Evolutionary conservation across 2,329 filamentous ascomycete species (phyloP).

Genomic region (Zymoseptoria crescenta): DNA sequence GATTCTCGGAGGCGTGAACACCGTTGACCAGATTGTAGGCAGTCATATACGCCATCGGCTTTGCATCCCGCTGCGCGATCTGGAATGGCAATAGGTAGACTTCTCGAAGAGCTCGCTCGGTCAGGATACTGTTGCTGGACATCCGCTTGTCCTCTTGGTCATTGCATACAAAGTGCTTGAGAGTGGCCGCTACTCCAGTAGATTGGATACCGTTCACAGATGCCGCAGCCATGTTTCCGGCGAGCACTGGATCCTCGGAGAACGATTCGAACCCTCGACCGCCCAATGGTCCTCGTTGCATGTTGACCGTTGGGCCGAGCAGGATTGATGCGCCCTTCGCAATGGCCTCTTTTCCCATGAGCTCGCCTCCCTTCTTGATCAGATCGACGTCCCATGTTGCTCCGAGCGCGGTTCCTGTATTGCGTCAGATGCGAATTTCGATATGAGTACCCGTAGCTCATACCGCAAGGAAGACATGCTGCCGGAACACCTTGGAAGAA

Average conservation of each 20-base stretch:
- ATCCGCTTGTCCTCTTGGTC: constrained; percentile 64
- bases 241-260: constrained; percentile 72
- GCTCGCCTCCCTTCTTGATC: constrained; percentile 59
- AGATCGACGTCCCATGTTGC: constrained; percentile 71
- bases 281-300: constrained; percentile 75
- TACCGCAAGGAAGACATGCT: constrained; percentile 68
- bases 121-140: constrained; percentile 56
- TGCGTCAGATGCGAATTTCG: background rate
- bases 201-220: constrained; percentile 59
- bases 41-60: constrained; percentile 63
- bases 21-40: constrained; percentile 70
- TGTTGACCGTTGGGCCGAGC: constrained; percentile 70
- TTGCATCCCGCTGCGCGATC: constrained; percentile 62
- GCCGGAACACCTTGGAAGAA: constrained; percentile 60
- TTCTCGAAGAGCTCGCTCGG: constrained; percentile 59
- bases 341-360: constrained; percentile 63
- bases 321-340: constrained; percentile 67
- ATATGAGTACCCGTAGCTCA: no score
- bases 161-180: constrained; percentile 72
- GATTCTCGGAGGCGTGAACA: constrained; percentile 58
- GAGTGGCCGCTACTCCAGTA: constrained; percentile 64
- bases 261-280: constrained; percentile 83
- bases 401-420: constrained; percentile 56
- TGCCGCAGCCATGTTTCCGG: constrained; percentile 60
- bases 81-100: constrained; percentile 69